A percentile compares a stretch with the other conserved stretches of the same genome.
Conservation (phyloP, 2,329 filamentous ascomycete species). For the Calonectria fujianensis region DNA sequence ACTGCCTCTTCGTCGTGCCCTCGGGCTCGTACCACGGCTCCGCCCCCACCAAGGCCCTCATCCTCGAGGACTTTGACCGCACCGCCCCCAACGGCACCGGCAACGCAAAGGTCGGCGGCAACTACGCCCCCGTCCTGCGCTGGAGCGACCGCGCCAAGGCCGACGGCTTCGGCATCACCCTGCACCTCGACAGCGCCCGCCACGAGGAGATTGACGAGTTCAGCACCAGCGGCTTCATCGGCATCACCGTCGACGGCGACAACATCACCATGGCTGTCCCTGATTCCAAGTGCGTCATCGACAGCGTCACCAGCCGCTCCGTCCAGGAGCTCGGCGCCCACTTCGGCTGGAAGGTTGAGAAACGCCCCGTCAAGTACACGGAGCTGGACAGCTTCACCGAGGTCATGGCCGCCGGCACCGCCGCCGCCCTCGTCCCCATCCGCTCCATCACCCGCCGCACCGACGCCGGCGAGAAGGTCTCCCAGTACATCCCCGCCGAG, state of each 20-base stretch:
- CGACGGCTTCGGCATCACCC: constrained; percentile 92
- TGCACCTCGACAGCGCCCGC: constrained; percentile 91
- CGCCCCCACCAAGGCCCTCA: constrained; percentile 89
- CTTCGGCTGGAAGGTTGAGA: constrained; percentile 91
- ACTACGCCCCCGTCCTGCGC: constrained; percentile 93
- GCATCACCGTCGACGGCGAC: constrained; percentile 77
- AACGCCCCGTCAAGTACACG: constrained; percentile 78
- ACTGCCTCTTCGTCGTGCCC: constrained; percentile 91
- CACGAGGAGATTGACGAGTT: constrained; percentile 96
- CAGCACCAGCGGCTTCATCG: constrained; percentile 94
- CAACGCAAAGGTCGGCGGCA: constrained; percentile 94
- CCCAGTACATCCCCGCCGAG: constrained; percentile 72
- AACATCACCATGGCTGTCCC: constrained; percentile 87
- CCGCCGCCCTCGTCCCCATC: constrained; percentile 93
- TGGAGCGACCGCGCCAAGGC: constrained; percentile 88
- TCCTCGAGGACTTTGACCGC: constrained; percentile 95
- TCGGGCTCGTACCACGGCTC: constrained; percentile 96
- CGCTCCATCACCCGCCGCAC: constrained; percentile 86
- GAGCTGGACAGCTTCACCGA: constrained; percentile 77
- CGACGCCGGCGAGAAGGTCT: constrained; percentile 65
- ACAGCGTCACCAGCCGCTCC: constrained; percentile 88
- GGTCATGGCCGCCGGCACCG: constrained; percentile 93
- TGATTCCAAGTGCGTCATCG: constrained; percentile 90
- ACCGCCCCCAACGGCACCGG: constrained; percentile 94
- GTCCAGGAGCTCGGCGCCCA: constrained; percentile 84